phyloP scores from a whole-genome alignment of 495 filamentous ascomycete species.

The Penicillium daleae region DNA sequence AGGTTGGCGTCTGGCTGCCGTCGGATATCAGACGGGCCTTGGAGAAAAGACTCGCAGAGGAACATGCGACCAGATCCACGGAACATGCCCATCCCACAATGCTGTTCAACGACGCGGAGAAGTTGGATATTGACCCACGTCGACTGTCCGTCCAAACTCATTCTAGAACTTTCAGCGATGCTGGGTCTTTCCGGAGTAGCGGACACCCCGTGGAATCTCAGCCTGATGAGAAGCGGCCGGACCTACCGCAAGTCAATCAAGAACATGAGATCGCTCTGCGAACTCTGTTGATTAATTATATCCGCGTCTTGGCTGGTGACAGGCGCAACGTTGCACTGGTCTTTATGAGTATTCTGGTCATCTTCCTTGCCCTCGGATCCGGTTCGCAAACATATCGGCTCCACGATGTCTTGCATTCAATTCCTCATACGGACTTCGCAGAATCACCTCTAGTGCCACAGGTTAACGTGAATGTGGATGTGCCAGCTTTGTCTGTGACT shows the following conservation, averaged over 20 bases:
- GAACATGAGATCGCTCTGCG: slow-evolving; percentile 49
- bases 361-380: slow-evolving; percentile 52
- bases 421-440: slow-evolving; percentile 21
- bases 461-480: slow-evolving; percentile 2
- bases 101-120: slow-evolving; percentile 13
- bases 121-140: slow-evolving; percentile 19
- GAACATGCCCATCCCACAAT: slow-evolving; percentile 8
- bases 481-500: slow-evolving; percentile 5
- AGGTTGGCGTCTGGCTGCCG: slow-evolving; percentile 75
- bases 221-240: not conserved
- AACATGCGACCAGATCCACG: slow-evolving; percentile 15
- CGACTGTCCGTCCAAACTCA: slow-evolving; percentile 15
- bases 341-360: slow-evolving; percentile 61
- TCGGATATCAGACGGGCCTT: slow-evolving; percentile 53
- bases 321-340: slow-evolving; percentile 71
- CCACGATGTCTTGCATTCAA: slow-evolving; percentile 20
- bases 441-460: slow-evolving; percentile 5
- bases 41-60: slow-evolving; percentile 44
- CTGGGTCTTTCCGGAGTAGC: slow-evolving; percentile 11
- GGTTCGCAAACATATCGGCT: slow-evolving; percentile 15
- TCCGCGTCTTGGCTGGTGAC: slow-evolving; percentile 69
- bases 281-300: slow-evolving; percentile 68
- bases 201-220: not conserved
- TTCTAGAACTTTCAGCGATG: slow-evolving; percentile 12
- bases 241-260: not conserved